Evolutionary conservation across 2,329 filamentous ascomycete genomes (phyloP), one percentile per base, ranked within the genome.

Genomic region (Sporothrix brasiliensis): DNA sequence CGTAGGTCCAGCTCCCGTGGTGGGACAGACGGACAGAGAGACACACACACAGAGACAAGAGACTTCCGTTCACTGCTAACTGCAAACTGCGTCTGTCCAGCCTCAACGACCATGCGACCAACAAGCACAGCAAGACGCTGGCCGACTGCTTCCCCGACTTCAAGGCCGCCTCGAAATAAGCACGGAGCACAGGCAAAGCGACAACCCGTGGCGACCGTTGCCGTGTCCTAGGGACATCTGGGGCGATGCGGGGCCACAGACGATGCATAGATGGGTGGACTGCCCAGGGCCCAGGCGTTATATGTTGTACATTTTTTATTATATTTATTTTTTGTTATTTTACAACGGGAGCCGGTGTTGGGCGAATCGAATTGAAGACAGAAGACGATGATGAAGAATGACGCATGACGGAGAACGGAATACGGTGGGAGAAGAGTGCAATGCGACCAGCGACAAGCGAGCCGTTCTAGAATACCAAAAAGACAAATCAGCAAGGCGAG

Each of bases 111-210:
- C 91, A 94, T 79, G 90, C 91, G 73, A 78, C 81, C 74, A 92
- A 92, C 81, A 93, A 92, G 84, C 91, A 94, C 83, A 89, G 81
- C 83, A 92, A 92, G 83, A 84, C 85, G 54, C 83, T 92, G 39
- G 79, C 84, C 67, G 90, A 92, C 54, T 93, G 91, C 82, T 94
- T 94, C 81, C 89, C 89, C 21, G 80, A 74, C 68, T 85, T 82
- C 74, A 75, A 78, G 75, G 74, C 68, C 14, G 21, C 56, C 63
- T 65, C 61, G 30, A 73, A 73, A 70, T 72, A 72, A 56, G 19
- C 24, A 27, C 58, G 39, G n/a, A 47, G 21, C 21, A 14, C 21
- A 24, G 27, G 19, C 41, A 44, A 44, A 44, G 13, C 10, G 10
- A 44, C 41, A 44, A 44, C 41, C 9, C 7, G 19, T n/a, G 16